These are phyloP conservation scores for Basipetospora chlamydospora DNA, from an alignment of 2,329 filamentous ascomycete species.

Conservation along the genomic window DNA sequence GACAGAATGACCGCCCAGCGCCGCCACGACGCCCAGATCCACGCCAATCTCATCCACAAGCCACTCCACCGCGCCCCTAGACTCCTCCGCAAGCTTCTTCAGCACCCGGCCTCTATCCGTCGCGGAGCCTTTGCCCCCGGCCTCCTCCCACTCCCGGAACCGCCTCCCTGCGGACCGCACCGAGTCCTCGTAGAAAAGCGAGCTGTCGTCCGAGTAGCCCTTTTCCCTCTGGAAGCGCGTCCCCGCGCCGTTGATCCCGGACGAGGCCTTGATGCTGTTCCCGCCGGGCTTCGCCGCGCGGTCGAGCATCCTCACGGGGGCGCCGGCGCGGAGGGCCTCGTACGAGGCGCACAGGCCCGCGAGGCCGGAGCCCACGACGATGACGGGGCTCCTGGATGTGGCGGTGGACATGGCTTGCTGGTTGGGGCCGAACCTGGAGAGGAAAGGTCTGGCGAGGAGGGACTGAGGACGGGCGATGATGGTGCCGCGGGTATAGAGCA, in stretches of 20 bases:
- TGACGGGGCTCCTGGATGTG: constrained; percentile 21
- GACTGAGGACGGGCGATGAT: background rate
- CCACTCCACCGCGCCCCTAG: constrained; percentile 37
- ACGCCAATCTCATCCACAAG: constrained; percentile 40
- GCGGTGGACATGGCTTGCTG: background rate
- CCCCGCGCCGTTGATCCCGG: constrained; percentile 48
- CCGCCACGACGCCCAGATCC: constrained; percentile 42
- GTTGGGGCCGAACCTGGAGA: background rate
- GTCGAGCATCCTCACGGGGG: constrained; percentile 43
- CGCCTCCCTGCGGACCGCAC: constrained; percentile 37
- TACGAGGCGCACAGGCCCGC: constrained; percentile 46
- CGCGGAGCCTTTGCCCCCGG: constrained; percentile 9
- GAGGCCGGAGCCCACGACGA: constrained; percentile 51
- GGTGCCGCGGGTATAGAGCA: constrained; percentile 2
- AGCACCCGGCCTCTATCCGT: constrained; percentile 30
- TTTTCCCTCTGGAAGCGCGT: constrained; percentile 37
- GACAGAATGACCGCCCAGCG: constrained; percentile 43
- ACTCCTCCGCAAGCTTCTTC: constrained; percentile 29
- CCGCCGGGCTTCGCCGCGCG: constrained; percentile 44
- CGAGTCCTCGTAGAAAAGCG: constrained; percentile 45
- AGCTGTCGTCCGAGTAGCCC: constrained; percentile 17
- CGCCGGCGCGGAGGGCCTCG: constrained; percentile 35
- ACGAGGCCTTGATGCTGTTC: constrained; percentile 53
- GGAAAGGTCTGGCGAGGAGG: background rate
- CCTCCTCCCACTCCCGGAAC: constrained; percentile 14